A percentile compares a stretch with the other conserved stretches of the same genome.
These are phyloP conservation scores for Kurtzmaniella quercitrusa DNA, from an alignment of 1,139 yeast genomes.

Conservation along the genomic window DNA sequence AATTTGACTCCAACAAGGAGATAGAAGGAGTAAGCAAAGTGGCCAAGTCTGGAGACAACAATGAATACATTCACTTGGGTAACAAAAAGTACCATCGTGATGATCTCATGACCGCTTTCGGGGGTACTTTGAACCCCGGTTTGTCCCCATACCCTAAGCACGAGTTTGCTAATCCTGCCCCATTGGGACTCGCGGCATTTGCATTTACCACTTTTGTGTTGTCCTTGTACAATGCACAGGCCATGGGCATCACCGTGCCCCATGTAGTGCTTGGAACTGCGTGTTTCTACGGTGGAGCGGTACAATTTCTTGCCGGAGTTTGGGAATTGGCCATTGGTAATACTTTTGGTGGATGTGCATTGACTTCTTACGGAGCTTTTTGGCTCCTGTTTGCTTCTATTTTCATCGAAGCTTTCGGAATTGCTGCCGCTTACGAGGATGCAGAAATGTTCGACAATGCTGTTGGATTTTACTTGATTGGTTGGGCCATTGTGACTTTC, in stretches of 20 bases:
- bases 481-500: conserved; percentile 45
- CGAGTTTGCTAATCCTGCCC: conserved; percentile 55
- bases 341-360: conserved; percentile 40
- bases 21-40: not conserved
- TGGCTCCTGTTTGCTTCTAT: conserved; percentile 41
- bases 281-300: conserved; percentile 44
- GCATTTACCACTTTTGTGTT: conserved; percentile 46
- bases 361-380: conserved; percentile 39
- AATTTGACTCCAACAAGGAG: not conserved
- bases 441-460: conserved; percentile 29
- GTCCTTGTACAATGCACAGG: conserved; percentile 38
- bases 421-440: conserved; percentile 50
- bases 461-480: conserved; percentile 37
- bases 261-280: conserved; percentile 41
- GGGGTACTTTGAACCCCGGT: conserved; percentile 37
- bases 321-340: conserved; percentile 45
- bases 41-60: conserved; percentile 3
- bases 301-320: conserved; percentile 46
- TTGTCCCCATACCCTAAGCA: conserved; percentile 31
- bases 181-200: conserved; percentile 56
- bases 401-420: conserved; percentile 40
- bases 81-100: conserved; percentile 3
- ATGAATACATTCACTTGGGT: conserved; percentile 7
- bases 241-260: conserved; percentile 34
- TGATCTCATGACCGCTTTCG: conserved; percentile 12